A percentile compares a stretch with the other conserved stretches of the same genome.
Evolutionary conservation across 345 rosid species (phyloP).

Genomic region (Brassica nigra): DNA sequence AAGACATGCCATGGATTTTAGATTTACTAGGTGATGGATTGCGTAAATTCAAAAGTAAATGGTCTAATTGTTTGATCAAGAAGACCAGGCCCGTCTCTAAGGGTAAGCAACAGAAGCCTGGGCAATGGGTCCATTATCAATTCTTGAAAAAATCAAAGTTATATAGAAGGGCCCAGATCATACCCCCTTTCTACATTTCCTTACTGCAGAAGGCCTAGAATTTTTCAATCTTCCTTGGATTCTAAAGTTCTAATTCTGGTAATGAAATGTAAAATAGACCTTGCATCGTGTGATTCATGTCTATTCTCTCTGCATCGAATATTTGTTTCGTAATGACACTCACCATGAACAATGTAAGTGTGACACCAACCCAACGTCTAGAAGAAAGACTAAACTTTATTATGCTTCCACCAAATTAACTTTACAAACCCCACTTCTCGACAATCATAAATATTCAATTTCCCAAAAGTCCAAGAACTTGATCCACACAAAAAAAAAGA

Average conservation of each 20-base stretch:
- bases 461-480: conserved; percentile 19
- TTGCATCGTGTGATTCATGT: neutral
- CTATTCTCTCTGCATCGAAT: neutral
- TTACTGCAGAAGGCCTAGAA: too few relatives aligned
- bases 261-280: too few relatives aligned
- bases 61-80: neutral
- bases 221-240: too few relatives aligned
- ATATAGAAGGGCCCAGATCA: neutral
- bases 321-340: neutral
- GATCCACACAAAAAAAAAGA: conserved; percentile 1
- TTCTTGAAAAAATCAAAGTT: neutral
- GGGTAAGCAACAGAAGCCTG: neutral
- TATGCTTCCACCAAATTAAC: neutral
- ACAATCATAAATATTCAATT: neutral
- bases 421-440: neutral
- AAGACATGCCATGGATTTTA: neutral
- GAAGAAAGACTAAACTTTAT: neutral
- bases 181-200: too few relatives aligned
- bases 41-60: neutral
- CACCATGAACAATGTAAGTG: neutral
- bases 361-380: neutral
- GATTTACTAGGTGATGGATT: neutral
- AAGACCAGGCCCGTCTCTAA: neutral
- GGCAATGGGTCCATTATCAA: neutral
- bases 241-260: too few relatives aligned